These are phyloP conservation scores for Mycena rosella DNA, from an alignment of 768 basidiomycete genomes.

Conservation along the genomic window DNA sequence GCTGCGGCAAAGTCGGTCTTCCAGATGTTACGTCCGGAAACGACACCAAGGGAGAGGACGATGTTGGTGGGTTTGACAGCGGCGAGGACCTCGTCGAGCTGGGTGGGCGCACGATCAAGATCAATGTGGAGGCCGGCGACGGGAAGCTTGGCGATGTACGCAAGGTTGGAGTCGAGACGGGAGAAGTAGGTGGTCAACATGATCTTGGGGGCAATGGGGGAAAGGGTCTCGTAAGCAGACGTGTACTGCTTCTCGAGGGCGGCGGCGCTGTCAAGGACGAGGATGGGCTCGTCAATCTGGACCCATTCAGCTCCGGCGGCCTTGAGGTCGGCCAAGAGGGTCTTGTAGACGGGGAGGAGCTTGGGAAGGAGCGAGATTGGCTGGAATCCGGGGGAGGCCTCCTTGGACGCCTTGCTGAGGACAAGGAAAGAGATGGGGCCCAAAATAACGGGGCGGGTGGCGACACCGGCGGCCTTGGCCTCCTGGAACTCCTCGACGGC, in stretches of 20 bases:
- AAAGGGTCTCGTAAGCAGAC: slow-evolving; percentile 84
- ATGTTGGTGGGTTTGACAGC: slow-evolving; percentile 88
- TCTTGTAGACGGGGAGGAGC: slow-evolving; percentile 91
- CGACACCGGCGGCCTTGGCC: slow-evolving; percentile 90
- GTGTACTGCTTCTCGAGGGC: slow-evolving; percentile 84
- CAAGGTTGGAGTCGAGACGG: slow-evolving; percentile 93
- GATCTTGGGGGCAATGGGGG: slow-evolving; percentile 89
- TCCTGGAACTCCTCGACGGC: slow-evolving; percentile 94
- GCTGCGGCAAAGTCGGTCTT: slow-evolving; percentile 93
- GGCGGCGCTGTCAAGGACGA: slow-evolving; percentile 90
- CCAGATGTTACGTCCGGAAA: slow-evolving; percentile 99
- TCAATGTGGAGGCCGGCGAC: slow-evolving; percentile 96
- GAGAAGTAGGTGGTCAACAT: slow-evolving; percentile 97
- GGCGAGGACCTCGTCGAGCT: slow-evolving; percentile 84
- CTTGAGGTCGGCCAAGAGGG: slow-evolving; percentile 92
- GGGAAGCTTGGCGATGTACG: slow-evolving; percentile 91
- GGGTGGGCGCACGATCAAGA: slow-evolving; percentile 91
- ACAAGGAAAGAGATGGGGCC: slow-evolving; percentile 96
- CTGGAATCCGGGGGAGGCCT: slow-evolving; percentile 85
- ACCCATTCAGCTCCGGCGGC: slow-evolving; percentile 94
- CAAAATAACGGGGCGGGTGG: slow-evolving; percentile 94
- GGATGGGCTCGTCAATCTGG: slow-evolving; percentile 96
- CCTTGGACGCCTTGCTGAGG: slow-evolving; percentile 92
- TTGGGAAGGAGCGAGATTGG: slow-evolving; percentile 92
- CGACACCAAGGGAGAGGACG: slow-evolving; percentile 91